phyloP scores from a whole-genome alignment of 768 basidiomycete species.

The Podaxis sp. region DNA sequence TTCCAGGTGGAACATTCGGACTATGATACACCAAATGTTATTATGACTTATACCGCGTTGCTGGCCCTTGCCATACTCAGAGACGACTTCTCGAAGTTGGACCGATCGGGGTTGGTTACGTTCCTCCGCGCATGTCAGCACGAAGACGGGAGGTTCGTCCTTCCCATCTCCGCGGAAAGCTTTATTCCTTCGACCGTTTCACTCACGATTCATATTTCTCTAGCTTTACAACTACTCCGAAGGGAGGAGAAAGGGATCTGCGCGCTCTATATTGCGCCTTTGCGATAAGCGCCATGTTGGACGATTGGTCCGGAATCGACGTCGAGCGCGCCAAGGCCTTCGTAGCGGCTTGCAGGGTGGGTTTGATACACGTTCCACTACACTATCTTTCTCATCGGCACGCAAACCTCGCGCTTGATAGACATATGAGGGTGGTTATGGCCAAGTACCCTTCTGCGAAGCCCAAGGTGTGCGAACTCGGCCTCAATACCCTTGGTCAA shows the following conservation, averaged over 20 bases:
- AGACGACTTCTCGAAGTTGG: constrained; percentile 76
- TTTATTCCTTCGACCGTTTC: constrained; percentile 7
- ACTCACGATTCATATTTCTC: constrained; percentile 24
- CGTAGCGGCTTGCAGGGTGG: constrained; percentile 71
- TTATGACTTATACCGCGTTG: constrained; percentile 93
- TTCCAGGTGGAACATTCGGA: constrained; percentile 35
- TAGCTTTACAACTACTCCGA: constrained; percentile 75
- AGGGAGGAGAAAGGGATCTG: constrained; percentile 71
- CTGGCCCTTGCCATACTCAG: constrained; percentile 80
- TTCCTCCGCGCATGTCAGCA: constrained; percentile 76
- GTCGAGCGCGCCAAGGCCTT: constrained; percentile 60
- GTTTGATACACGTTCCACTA: constrained; percentile 19
- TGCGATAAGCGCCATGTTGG: constrained; percentile 74
- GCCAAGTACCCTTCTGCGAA: constrained; percentile 78
- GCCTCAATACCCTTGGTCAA: background rate
- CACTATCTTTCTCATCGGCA: constrained; percentile 3
- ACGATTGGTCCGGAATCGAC: constrained; percentile 78
- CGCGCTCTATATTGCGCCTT: constrained; percentile 88
- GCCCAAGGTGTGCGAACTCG: constrained; percentile 63
- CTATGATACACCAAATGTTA: constrained; percentile 77
- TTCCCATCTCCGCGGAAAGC: background rate
- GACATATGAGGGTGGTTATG: constrained; percentile 94
- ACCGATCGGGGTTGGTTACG: constrained; percentile 62
- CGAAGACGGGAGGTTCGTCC: constrained; percentile 76
- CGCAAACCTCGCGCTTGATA: constrained; percentile 29